Base-by-base conservation (phyloP, 345 rosid species). In the Gossypium herbaceum region DNA sequence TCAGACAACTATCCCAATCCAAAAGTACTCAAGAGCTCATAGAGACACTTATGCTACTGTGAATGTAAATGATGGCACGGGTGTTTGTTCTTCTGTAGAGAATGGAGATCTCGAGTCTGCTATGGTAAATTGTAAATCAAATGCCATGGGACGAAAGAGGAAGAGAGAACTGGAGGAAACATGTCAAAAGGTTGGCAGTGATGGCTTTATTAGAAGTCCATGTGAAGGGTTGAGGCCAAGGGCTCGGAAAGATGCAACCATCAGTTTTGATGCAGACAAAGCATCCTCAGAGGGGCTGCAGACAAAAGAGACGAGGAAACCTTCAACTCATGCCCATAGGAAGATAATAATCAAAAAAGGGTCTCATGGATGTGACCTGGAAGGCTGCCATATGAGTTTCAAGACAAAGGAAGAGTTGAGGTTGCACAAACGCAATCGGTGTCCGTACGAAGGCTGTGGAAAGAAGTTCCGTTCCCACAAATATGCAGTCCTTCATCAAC, bases 161-260 rank as follows among this genome's bases (percentile, higher is more conserved):
- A 89, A 73, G 78, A 82, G 80, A 72, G 87, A 86, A 78, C 45
- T 75, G 76, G 94, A 86, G 78, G 71, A 65, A 76, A 72, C 75
- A 75, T 71, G 79, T 8, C 86, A 85, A 62, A 79, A 82, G 61
- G 51, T 66, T 22, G 65, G 63, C 65, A 44, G 71, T 75, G 65
- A 75, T 73, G 86, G 85, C 79, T 96, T 92, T 76, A 90, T 92
- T 52, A 88, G 84, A 86, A 82, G 99, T 79, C 99, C 99, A 60
- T 96, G 99, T 80, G 98, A 96, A 93, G 94, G 99, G 56, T 83
- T 96, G 87, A 95, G 99, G 81, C 84, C 97, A 25, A 88, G 97
- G 84, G 83, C 83, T 7, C 76, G 73, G 75, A 87, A 84, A 83
- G 85, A 84, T 51, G 65, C 62, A 52, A 62, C 75, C 20, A 52